phyloP scores from a whole-genome alignment of 352 stramenopile species.

The Pythium folliculosum region DNA sequence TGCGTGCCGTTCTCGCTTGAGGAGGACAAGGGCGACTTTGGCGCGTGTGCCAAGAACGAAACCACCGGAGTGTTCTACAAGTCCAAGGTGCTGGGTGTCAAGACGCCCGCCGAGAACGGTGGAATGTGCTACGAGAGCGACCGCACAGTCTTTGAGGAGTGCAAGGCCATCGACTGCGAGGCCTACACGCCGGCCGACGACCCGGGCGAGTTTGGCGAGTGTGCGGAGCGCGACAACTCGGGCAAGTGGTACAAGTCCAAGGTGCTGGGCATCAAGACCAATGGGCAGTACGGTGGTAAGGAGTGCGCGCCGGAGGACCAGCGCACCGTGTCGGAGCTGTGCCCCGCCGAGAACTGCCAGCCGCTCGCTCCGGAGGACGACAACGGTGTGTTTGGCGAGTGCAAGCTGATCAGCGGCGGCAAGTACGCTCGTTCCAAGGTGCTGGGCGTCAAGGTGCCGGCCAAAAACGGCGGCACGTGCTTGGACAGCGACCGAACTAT shows the following conservation, averaged over 20 bases:
- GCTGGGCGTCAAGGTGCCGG: background rate
- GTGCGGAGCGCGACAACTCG: background rate
- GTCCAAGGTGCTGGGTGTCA: background rate
- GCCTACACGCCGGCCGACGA: background rate
- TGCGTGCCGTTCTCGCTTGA: background rate
- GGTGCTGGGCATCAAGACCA: constrained; percentile 2
- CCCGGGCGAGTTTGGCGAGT: background rate
- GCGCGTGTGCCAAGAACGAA: background rate
- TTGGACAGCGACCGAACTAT: background rate
- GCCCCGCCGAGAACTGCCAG: background rate
- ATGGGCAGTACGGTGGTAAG: background rate
- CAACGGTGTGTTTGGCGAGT: background rate
- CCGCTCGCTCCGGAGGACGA: background rate
- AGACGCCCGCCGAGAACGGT: background rate
- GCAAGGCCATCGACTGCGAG: background rate
- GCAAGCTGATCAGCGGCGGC: background rate
- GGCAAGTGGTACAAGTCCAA: constrained; percentile 4
- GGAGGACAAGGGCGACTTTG: constrained; percentile 4
- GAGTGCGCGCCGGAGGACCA: background rate
- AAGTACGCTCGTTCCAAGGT: background rate
- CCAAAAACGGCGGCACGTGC: background rate
- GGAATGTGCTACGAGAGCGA: background rate
- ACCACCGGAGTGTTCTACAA: background rate
- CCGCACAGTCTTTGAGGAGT: background rate
- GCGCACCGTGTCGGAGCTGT: background rate